phyloP scores from a whole-genome alignment of 1,139 yeast genomes.

The Candida glucosophila region DNA sequence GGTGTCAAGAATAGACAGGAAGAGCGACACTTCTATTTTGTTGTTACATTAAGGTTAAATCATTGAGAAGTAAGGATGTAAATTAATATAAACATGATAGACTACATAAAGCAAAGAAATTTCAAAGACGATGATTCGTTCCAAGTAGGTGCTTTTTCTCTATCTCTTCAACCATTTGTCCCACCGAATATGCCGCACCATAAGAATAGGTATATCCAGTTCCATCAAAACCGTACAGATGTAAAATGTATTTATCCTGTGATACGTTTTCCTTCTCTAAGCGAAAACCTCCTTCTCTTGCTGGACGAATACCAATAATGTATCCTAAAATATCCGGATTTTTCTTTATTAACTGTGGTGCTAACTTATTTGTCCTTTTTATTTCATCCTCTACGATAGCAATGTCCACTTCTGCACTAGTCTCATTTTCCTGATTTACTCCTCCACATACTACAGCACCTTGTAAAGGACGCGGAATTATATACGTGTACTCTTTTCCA shows the following conservation, averaged over 20 bases:
- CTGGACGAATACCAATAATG: not conserved
- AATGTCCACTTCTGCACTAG: constrained; percentile 2
- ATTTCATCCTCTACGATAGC: constrained; percentile 4
- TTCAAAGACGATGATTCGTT: too few relatives aligned
- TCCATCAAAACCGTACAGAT: constrained; percentile 4
- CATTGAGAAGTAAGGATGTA: too few relatives aligned
- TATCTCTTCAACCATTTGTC: constrained; percentile 2
- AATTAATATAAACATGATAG: too few relatives aligned
- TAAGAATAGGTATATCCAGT: constrained; percentile 4
- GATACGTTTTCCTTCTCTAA: constrained; percentile 3
- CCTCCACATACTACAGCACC: constrained; percentile 2
- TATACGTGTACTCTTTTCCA: not conserved
- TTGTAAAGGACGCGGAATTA: not conserved
- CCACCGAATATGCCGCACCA: constrained; percentile 3
- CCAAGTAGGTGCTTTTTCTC: too few relatives aligned
- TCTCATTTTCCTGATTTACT: constrained; percentile 3
- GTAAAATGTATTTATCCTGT: constrained; percentile 2
- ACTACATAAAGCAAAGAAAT: too few relatives aligned
- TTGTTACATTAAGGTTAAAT: too few relatives aligned
- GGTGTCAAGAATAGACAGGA: too few relatives aligned
- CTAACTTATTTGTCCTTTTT: not conserved
- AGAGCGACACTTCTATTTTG: too few relatives aligned
- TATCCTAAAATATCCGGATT: not conserved
- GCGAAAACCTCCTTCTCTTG: constrained; percentile 3
- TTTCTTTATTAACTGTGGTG: not conserved